Evolutionary conservation across 768 basidiomycete species (phyloP).

Genomic region (Auriscalpium vulgare): DNA sequence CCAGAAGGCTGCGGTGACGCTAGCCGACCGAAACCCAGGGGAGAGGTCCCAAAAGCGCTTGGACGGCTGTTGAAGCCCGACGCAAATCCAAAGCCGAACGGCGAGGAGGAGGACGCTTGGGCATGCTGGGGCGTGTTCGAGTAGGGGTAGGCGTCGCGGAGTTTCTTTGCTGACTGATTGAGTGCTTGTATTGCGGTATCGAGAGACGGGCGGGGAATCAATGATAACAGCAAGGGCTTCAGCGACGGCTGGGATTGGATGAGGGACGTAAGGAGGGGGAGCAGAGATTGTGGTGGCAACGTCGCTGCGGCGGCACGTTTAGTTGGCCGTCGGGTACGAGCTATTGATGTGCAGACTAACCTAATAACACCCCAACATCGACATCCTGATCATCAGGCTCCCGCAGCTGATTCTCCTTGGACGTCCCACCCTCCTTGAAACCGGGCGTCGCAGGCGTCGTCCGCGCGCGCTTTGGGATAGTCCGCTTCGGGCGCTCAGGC

Average conservation of each 20-base stretch:
- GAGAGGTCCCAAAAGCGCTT: conserved; percentile 13
- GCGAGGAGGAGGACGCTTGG: conserved; percentile 23
- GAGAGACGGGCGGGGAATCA: conserved; percentile 81
- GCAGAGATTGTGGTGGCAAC: conserved; percentile 66
- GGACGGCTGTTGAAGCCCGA: conserved; percentile 8
- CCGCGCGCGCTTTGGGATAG: conserved; percentile 59
- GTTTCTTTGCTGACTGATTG: conserved; percentile 57
- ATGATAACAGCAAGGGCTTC: conserved; percentile 60
- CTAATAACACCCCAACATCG: conserved; percentile 73
- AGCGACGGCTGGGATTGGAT: conserved; percentile 61
- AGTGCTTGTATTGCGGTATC: conserved; percentile 67
- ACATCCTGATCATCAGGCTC: conserved; percentile 50
- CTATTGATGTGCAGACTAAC: conserved; percentile 33
- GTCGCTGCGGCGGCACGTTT: conserved; percentile 46
- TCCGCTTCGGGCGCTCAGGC: conserved; percentile 67
- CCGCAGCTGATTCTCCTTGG: conserved; percentile 42
- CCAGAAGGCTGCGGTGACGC: conserved; percentile 13
- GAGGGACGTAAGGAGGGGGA: conserved; percentile 66
- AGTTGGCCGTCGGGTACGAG: conserved; percentile 9
- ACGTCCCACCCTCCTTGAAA: conserved; percentile 28
- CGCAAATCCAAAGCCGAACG: conserved; percentile 24
- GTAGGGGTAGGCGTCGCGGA: conserved; percentile 80
- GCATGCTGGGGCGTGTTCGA: conserved; percentile 41
- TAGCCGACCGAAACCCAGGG: conserved; percentile 20
- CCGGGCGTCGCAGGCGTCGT: conserved; percentile 27